Percentiles rank a stretch among this genome's conserved stretches.
Conservation (phyloP, 1,284 basidiomycete species). For the Testicularia cyperi region DNA sequence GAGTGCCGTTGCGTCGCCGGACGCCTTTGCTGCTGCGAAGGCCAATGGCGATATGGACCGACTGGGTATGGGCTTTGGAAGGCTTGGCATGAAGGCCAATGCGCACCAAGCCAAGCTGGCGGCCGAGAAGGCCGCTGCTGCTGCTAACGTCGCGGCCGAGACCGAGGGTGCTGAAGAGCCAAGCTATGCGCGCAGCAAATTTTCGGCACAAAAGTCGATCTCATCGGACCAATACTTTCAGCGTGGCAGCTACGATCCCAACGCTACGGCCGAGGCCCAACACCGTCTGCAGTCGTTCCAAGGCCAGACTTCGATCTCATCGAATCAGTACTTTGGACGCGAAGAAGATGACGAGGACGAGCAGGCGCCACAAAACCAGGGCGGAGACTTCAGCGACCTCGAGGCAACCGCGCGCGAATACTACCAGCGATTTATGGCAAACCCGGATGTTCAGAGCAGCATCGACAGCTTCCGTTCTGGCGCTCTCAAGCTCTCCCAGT, state of each 20-base stretch:
- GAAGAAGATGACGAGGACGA: slow-evolving; percentile 74
- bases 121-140: slow-evolving; percentile 34
- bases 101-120: slow-evolving; percentile 40
- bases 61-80: slow-evolving; percentile 76
- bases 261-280: slow-evolving; percentile 74
- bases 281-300: slow-evolving; percentile 79
- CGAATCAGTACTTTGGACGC: slow-evolving; percentile 72
- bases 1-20: slow-evolving; percentile 17
- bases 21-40: slow-evolving; percentile 59
- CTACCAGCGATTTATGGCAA: slow-evolving; percentile 57
- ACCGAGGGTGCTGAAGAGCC: slow-evolving; percentile 63
- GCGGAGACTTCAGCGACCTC: slow-evolving; percentile 54
- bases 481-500: slow-evolving; percentile 57
- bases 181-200: slow-evolving; percentile 83
- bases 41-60: slow-evolving; percentile 67
- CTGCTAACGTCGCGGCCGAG: slow-evolving; percentile 24
- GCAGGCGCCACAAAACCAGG: slow-evolving; percentile 11
- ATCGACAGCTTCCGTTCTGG: slow-evolving; percentile 56
- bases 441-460: slow-evolving; percentile 58
- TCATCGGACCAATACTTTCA: slow-evolving; percentile 98
- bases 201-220: slow-evolving; percentile 81
- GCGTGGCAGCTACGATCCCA: slow-evolving; percentile 81
- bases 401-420: slow-evolving; percentile 56
- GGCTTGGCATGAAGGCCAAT: slow-evolving; percentile 67
- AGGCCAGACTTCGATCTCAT: slow-evolving; percentile 90